These are phyloP conservation scores for Metschnikowia lochheadii DNA, from an alignment of 805 yeast species.

Conservation along the genomic window DNA sequence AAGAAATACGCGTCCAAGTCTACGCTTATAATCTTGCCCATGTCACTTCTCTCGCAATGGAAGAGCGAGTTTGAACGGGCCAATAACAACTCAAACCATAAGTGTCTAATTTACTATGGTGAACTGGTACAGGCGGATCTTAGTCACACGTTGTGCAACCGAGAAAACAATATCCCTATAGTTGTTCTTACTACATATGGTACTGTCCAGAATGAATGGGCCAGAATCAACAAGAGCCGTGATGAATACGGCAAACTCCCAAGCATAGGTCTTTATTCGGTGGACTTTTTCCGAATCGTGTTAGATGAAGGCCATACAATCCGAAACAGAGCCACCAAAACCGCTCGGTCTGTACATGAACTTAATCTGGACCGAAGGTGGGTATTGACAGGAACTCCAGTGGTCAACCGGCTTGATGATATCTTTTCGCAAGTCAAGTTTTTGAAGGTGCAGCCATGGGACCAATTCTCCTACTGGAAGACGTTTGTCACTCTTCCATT, in stretches of 20 bases:
- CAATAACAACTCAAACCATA: constrained; percentile 40
- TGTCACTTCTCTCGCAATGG: constrained; percentile 92
- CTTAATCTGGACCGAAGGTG: constrained; percentile 66
- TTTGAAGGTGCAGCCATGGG: constrained; percentile 85
- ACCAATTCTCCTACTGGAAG: constrained; percentile 80
- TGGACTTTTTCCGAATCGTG: constrained; percentile 70
- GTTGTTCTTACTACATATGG: constrained; percentile 86
- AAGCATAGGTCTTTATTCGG: constrained; percentile 59
- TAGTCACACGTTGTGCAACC: constrained; percentile 38
- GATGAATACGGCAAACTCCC: constrained; percentile 26
- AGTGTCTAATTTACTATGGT: constrained; percentile 73
- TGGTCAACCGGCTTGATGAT: constrained; percentile 84
- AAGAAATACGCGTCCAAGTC: constrained; percentile 59
- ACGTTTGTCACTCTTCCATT: constrained; percentile 81
- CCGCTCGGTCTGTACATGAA: constrained; percentile 73
- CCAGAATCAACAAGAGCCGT: constrained; percentile 35
- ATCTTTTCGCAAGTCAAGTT: constrained; percentile 72
- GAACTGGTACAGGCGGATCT: constrained; percentile 52
- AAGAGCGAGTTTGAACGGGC: constrained; percentile 69
- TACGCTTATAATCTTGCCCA: constrained; percentile 81
- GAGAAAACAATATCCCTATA: constrained; percentile 49
- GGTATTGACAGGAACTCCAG: constrained; percentile 92
- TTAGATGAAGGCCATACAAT: constrained; percentile 91
- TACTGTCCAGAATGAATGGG: constrained; percentile 73
- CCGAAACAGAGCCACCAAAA: constrained; percentile 70